Evolutionary conservation across 768 basidiomycete genomes (phyloP).

Genomic region (Tulasnella sp.): DNA sequence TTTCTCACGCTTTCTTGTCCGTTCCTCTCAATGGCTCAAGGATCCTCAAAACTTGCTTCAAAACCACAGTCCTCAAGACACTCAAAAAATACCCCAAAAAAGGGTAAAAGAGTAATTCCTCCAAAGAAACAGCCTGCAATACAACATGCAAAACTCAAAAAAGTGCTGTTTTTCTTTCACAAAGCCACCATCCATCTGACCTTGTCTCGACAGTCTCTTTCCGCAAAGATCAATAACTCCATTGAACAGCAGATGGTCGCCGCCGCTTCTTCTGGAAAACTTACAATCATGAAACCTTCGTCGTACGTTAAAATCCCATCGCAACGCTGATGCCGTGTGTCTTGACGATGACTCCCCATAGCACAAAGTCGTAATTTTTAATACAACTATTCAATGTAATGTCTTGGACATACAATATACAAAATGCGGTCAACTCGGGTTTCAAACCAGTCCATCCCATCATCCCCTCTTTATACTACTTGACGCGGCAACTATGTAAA

Average conservation of each 20-base stretch:
- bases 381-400: too few relatives aligned
- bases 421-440: too few relatives aligned
- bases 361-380: too few relatives aligned
- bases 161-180: slow-evolving; percentile 33
- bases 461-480: too few relatives aligned
- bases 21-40: slow-evolving; percentile 54
- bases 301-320: too few relatives aligned
- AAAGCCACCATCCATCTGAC: background rate
- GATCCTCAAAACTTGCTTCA: slow-evolving; percentile 67
- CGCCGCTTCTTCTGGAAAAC: slow-evolving; percentile 76
- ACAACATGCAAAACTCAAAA: slow-evolving; percentile 63
- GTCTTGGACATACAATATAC: too few relatives aligned
- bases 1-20: background rate
- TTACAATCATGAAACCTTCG: slow-evolving; percentile 89
- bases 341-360: too few relatives aligned
- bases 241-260: slow-evolving; percentile 86
- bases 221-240: slow-evolving; percentile 81
- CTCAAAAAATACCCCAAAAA: slow-evolving; percentile 56
- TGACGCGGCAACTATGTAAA: too few relatives aligned
- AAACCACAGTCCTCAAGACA: slow-evolving; percentile 45
- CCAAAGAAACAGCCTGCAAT: slow-evolving; percentile 69
- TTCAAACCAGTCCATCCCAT: too few relatives aligned
- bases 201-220: slow-evolving; percentile 45
- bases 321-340: too few relatives aligned
- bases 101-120: slow-evolving; percentile 62